Evolutionary conservation across 331 rosid species (phyloP).

Genomic region (Quercus phellos): DNA sequence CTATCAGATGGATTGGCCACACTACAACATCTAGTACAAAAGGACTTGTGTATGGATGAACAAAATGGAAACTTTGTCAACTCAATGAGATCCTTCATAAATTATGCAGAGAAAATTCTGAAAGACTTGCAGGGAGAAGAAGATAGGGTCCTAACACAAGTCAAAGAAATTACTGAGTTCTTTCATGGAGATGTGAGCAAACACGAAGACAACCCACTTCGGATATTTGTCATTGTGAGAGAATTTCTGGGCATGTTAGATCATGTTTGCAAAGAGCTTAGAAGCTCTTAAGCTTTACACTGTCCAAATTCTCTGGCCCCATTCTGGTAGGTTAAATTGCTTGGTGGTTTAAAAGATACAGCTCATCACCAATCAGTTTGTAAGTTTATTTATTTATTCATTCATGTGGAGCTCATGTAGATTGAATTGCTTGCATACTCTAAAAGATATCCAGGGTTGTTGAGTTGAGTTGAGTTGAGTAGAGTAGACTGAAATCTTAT

Average conservation of each 20-base stretch:
- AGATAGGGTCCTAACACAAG: slow-evolving; percentile 52
- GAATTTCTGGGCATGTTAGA: slow-evolving; percentile 89
- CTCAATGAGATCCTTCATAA: slow-evolving; percentile 42
- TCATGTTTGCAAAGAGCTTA: slow-evolving; percentile 86
- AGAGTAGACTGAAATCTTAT: not conserved
- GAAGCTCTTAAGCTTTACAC: slow-evolving; percentile 46
- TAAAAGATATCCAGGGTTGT: not conserved
- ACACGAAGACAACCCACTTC: slow-evolving; percentile 74
- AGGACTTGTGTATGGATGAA: slow-evolving; percentile 42
- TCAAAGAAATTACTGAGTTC: slow-evolving; percentile 75
- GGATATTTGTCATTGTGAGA: slow-evolving; percentile 88
- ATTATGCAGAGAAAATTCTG: slow-evolving; percentile 45
- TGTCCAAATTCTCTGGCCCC: slow-evolving; percentile 71
- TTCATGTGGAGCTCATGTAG: not conserved
- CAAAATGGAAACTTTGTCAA: slow-evolving; percentile 32
- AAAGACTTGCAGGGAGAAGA: slow-evolving; percentile 66
- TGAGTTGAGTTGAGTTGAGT: not conserved
- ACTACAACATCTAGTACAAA: slow-evolving; percentile 33
- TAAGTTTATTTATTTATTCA: slow-evolving; percentile 18
- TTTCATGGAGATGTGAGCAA: slow-evolving; percentile 85
- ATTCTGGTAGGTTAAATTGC: slow-evolving; percentile 44
- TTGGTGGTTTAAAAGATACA: slow-evolving; percentile 31
- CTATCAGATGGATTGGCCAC: slow-evolving; percentile 52
- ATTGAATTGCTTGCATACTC: not conserved
- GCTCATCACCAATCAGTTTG: slow-evolving; percentile 20